These are phyloP conservation scores for Purshia tridentata DNA, from an alignment of 306 rosid genomes.

Conservation along the genomic window DNA sequence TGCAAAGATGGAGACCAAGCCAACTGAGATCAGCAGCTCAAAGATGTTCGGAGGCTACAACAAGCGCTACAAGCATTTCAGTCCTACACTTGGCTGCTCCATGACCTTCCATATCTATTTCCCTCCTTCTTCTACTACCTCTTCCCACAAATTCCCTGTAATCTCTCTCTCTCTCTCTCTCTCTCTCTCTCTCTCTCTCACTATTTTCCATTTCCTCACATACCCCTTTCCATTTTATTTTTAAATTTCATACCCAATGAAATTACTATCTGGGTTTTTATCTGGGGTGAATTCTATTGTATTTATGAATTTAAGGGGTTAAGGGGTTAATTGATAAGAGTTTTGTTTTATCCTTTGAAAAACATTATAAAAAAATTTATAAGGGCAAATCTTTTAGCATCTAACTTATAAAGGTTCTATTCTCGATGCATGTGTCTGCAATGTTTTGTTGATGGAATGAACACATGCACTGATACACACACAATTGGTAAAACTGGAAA, in stretches of 20 bases:
- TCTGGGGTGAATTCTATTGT: neutral
- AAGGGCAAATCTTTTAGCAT: neutral
- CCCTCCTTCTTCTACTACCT: conserved; percentile 67
- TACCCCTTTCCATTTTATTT: neutral
- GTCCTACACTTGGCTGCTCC: conserved; percentile 84
- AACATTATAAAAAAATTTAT: neutral
- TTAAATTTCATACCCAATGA: neutral
- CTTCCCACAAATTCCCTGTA: conserved; percentile 73
- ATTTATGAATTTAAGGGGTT: neutral
- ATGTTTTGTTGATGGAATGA: neutral
- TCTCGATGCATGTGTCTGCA: neutral
- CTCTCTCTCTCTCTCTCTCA: neutral
- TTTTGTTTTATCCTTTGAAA: neutral
- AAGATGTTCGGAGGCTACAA: conserved; percentile 93
- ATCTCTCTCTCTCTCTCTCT: conserved; percentile 19
- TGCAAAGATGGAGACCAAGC: conserved; percentile 49
- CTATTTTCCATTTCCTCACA: neutral
- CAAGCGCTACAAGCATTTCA: conserved; percentile 79
- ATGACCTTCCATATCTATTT: conserved; percentile 84
- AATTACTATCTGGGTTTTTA: conserved; percentile 6
- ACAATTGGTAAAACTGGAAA: neutral
- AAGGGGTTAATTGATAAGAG: neutral
- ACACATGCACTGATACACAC: neutral
- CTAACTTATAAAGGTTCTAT: neutral
- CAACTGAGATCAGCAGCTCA: conserved; percentile 56